phyloP scores from a whole-genome alignment of 495 filamentous ascomycete genomes.

The Penicillium macrosclerotiorum region DNA sequence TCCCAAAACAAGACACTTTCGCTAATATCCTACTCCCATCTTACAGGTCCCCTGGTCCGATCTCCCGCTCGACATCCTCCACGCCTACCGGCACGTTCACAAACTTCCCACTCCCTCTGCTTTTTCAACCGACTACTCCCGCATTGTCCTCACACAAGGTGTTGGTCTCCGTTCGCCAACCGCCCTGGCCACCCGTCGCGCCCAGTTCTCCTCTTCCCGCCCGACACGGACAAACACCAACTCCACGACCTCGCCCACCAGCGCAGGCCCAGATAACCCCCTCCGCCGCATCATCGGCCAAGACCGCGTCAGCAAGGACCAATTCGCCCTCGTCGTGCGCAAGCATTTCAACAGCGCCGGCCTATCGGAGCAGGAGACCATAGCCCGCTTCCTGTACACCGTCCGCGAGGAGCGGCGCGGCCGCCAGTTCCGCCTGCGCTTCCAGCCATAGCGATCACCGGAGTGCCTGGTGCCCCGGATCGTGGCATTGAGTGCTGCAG shows the following conservation, averaged over 20 bases:
- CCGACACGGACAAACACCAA: conserved; percentile 8
- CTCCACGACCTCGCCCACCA: conserved; percentile 1
- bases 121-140: conserved; percentile 69
- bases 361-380: conserved; percentile 82
- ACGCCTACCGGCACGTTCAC: conserved; percentile 78
- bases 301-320: conserved; percentile 69
- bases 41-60: conserved; percentile 72
- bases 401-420: conserved; percentile 54
- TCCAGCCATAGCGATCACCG: conserved; percentile 38
- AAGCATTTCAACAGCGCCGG: conserved; percentile 89
- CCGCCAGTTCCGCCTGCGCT: conserved; percentile 43
- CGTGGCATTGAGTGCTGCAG: no score
- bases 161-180: conserved; percentile 59
- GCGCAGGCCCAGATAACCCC: no score
- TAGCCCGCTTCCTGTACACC: conserved; percentile 84
- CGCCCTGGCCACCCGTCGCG: conserved; percentile 41
- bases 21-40: neutral
- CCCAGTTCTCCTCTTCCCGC: conserved; percentile 21
- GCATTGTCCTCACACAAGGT: conserved; percentile 67
- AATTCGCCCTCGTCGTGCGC: conserved; percentile 76
- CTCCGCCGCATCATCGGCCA: conserved; percentile 40
- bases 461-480: no score
- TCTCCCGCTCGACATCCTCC: conserved; percentile 68
- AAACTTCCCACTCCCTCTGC: conserved; percentile 66
- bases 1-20: neutral